A percentile compares a stretch with the other conserved stretches of the same genome.
Conservation (phyloP, 306 rosid species). For the Cercis canadensis region DNA sequence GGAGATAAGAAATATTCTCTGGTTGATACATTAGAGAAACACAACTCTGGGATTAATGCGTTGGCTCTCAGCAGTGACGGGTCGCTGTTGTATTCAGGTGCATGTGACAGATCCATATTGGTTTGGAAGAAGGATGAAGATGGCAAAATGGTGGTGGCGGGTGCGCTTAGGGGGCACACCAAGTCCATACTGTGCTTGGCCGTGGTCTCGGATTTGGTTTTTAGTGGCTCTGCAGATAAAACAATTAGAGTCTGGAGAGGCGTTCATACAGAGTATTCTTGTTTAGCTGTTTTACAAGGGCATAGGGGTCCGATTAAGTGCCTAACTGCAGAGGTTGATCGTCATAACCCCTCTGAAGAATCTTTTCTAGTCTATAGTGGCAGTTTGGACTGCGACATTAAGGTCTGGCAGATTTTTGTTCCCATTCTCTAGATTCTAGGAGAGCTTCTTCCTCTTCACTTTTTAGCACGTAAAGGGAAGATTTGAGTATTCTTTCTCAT, state of each 20-base stretch:
- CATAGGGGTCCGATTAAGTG: slow-evolving; percentile 80
- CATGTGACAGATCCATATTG: slow-evolving; percentile 79
- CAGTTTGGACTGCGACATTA: slow-evolving; percentile 78
- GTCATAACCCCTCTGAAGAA: slow-evolving; percentile 34
- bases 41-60: slow-evolving; percentile 80
- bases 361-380: slow-evolving; percentile 68
- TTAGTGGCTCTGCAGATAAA: slow-evolving; percentile 91
- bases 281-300: slow-evolving; percentile 80
- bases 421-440: slow-evolving; percentile 43
- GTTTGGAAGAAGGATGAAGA: slow-evolving; percentile 62
- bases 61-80: slow-evolving; percentile 71
- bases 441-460: not conserved
- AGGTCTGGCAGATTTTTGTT: slow-evolving; percentile 70
- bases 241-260: slow-evolving; percentile 83
- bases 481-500: not conserved
- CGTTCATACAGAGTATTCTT: slow-evolving; percentile 48
- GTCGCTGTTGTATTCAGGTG: slow-evolving; percentile 74
- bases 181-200: slow-evolving; percentile 75
- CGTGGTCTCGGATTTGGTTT: slow-evolving; percentile 64
- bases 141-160: slow-evolving; percentile 59
- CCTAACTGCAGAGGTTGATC: slow-evolving; percentile 57
- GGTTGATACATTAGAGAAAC: slow-evolving; percentile 68
- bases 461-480: not conserved
- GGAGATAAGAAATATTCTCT: slow-evolving; percentile 58
- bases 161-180: slow-evolving; percentile 75